Evolutionary conservation across 1,139 yeast species (phyloP), one percentile per base, ranked within the genome.

Genomic region (Cylindricascospora bacillispora): DNA sequence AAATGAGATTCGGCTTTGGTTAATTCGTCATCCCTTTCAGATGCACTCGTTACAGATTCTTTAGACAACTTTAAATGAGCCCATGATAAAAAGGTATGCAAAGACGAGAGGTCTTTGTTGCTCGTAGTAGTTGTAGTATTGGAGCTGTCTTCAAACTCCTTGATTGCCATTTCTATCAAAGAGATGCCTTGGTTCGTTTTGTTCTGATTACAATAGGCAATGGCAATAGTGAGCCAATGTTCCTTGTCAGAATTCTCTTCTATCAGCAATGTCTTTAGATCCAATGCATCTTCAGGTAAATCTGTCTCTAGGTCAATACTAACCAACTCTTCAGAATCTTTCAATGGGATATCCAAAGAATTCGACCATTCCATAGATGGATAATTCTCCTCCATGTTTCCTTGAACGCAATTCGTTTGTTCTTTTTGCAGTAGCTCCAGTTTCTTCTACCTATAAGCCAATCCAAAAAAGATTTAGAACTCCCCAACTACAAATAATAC

Each of bases 201-300:
- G 5, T 69, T 70, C 31, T 66, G 67, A 32, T 72, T 65, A 22
- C 80, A 76, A 54, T 86, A 89, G 0, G 93, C 93, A 32, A 74
- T 55, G 1, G 93, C 89, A 35, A 85, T 73, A 11, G 79, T 67
- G 14, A 82, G 57, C 98, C 98, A 89, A 57, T 73, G 81, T 48
- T 76, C 74, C 31, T 70, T 64, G 20, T 72, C 74, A 38, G 92
- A 77, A 35, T 68, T 70, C 56, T 85, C 95, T 39, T 80, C 82
- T 38, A 78, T 77, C 41, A 89, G 62, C 40, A 89, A 67, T 23
- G 71, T 69, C 42, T 80, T 75, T 43, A 89, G 64, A 48, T 89
- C 97, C 31, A 73, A 67, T 4, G 94, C 80, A 51, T 85, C 94
- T 14, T 81, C 94, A 1, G 95, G 93, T 36, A 86, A 62, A 49